Evolutionary conservation across 192 early-diverging fungal genomes (phyloP).

Genomic region (Coemansia pectinata): DNA sequence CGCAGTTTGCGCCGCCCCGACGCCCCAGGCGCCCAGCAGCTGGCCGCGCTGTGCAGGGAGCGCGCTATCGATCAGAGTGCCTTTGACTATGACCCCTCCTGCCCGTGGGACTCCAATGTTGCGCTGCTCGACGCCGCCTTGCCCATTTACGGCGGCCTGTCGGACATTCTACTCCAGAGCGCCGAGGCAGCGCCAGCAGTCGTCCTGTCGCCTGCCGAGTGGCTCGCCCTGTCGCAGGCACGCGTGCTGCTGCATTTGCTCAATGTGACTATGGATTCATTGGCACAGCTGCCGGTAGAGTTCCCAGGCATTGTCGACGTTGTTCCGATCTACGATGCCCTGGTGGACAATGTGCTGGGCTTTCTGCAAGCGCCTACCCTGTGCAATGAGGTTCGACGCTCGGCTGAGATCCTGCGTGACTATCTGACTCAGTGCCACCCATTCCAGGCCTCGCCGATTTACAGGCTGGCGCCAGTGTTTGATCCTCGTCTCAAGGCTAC

Average conservation of each 20-base stretch:
- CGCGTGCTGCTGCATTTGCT: constrained; percentile 37
- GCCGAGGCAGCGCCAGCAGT: not conserved
- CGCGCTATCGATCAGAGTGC: constrained; percentile 20
- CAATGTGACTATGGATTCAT: constrained; percentile 7
- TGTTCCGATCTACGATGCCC: constrained; percentile 46
- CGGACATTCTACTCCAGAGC: constrained; percentile 10
- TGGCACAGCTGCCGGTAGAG: constrained; percentile 22
- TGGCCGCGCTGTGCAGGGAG: constrained; percentile 37
- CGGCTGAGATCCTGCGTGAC: constrained; percentile 38
- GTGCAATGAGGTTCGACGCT: constrained; percentile 22
- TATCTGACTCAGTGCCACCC: constrained; percentile 48
- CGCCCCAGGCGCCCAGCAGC: constrained; percentile 22
- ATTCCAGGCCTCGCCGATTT: constrained; percentile 54
- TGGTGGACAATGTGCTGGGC: constrained; percentile 33
- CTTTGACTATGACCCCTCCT: constrained; percentile 23
- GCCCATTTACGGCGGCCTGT: constrained; percentile 21
- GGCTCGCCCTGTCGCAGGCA: constrained; percentile 48
- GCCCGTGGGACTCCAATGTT: constrained; percentile 37
- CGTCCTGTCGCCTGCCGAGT: constrained; percentile 29
- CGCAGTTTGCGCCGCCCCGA: constrained; percentile 15
- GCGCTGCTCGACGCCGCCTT: constrained; percentile 35
- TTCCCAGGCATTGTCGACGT: constrained; percentile 46
- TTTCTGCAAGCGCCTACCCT: constrained; percentile 27
- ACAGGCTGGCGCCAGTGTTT: constrained; percentile 50
- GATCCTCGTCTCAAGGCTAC: constrained; percentile 47